These are phyloP conservation scores for Thinopyrum obtusiflorum DNA, from an alignment of 202 grass and related monocot species.

Conservation along the genomic window DNA sequence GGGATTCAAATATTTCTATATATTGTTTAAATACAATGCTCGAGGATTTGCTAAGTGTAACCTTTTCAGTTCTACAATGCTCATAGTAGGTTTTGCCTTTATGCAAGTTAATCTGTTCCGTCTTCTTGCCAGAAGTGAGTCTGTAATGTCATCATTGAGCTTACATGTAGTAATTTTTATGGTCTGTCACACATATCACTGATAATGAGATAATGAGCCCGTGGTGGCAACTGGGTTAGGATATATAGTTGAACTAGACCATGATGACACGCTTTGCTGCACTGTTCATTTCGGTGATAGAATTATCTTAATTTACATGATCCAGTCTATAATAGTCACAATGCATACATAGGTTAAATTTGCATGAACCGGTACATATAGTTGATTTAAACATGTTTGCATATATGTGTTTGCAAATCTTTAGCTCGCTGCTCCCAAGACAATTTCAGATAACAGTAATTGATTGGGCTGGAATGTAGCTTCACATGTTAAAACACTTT, in stretches of 20 bases:
- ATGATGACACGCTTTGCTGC: too few relatives aligned
- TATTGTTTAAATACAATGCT: not conserved
- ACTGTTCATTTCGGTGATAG: too few relatives aligned
- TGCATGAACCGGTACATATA: too few relatives aligned
- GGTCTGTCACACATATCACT: not conserved
- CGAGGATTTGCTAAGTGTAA: not conserved
- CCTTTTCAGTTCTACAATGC: not conserved
- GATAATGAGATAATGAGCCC: not conserved
- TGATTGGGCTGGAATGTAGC: too few relatives aligned
- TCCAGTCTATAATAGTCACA: too few relatives aligned
- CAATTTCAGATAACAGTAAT: too few relatives aligned
- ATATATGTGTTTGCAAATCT: too few relatives aligned
- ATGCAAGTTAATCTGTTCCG: not conserved
- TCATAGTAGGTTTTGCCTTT: not conserved
- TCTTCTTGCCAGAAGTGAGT: not conserved
- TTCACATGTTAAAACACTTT: too few relatives aligned
- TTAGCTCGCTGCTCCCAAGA: too few relatives aligned
- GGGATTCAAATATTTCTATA: not conserved
- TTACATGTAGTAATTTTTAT: not conserved
- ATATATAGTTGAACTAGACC: not conserved
- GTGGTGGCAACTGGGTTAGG: not conserved
- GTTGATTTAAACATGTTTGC: too few relatives aligned
- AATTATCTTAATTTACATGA: too few relatives aligned
- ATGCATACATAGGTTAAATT: too few relatives aligned
- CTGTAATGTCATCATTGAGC: not conserved